Evolutionary conservation across 805 yeast species (phyloP).

Genomic region (Starmerella khaoyaiensis): DNA sequence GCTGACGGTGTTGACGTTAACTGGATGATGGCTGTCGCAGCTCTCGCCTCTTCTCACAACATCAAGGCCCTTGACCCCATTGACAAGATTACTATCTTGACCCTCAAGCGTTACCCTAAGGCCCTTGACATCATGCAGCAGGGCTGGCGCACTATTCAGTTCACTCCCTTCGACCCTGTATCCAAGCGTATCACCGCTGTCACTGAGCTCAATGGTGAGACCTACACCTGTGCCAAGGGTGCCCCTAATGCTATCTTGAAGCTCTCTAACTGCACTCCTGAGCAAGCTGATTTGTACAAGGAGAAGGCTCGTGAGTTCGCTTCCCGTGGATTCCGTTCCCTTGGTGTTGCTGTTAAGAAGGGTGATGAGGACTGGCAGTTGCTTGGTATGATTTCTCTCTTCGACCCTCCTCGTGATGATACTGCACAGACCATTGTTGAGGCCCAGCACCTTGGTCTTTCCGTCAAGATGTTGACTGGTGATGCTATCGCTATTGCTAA

Average conservation of each 20-base stretch:
- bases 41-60: constrained; percentile 96
- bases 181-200: constrained; percentile 92
- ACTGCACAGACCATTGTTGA: constrained; percentile 90
- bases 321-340: constrained; percentile 95
- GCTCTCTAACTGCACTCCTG: constrained; percentile 51
- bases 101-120: constrained; percentile 79
- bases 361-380: constrained; percentile 98
- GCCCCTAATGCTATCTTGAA: constrained; percentile 87
- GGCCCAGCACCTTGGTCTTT: constrained; percentile 84
- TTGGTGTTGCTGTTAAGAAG: constrained; percentile 98
- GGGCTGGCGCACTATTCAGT: constrained; percentile 41
- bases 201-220: constrained; percentile 91
- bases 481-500: constrained; percentile 98
- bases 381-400: constrained; percentile 94
- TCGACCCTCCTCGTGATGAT: constrained; percentile 98
- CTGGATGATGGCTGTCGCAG: constrained; percentile 93
- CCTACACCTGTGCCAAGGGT: constrained; percentile 94
- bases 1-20: constrained; percentile 95
- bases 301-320: constrained; percentile 96
- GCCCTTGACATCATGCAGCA: constrained; percentile 39
- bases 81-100: constrained; percentile 89
- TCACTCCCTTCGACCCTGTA: constrained; percentile 96
- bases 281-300: constrained; percentile 84
- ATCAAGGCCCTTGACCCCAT: constrained; percentile 96
- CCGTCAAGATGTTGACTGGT: constrained; percentile 97